Base-by-base conservation (phyloP, 768 basidiomycete species). In the Kwoniella dejecticola region DNA sequence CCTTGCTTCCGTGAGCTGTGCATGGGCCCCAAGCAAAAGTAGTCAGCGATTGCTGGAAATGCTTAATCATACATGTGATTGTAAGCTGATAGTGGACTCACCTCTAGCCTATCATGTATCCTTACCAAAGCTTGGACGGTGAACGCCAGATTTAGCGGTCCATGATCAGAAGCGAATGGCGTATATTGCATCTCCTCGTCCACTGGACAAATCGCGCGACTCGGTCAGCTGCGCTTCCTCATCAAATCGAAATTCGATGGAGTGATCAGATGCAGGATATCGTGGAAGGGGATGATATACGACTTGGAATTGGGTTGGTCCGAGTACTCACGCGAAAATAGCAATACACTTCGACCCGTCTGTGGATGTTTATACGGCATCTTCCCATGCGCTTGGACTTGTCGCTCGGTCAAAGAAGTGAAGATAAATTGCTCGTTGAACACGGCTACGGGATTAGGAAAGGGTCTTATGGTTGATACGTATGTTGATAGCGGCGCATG, bases 101-200 rank as follows among this genome's bases (percentile, higher is more conserved):
- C 69, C 19, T 48, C 48, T 19, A 70, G 38, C 44, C 57, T 58
- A 8, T 72, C 64, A 38, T 75, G 67, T 29, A 75, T 60, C 19
- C 33, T 49, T 12, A 69, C 29, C 63, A 69, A 72, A 17, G 69
- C 74, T 19, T 59, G 41, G 53, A 63, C 67, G 12, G 74, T 75
- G 48, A 64, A 61, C 1, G 71, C 64, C 38, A 78, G 62, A 49
- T 78, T 78, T 45, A 75, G 48, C 7, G 77, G 77, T 41, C 77
- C 77, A 52, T 64, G 61, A 60, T 78, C 77, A 15, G 26, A 31
- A 1, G 69, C 64, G 48, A 78, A 78, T 4, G 61, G 46, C 6
- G 57, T 62, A 56, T 79, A 79, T 2, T 29, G 52, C 62, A 77
- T 69, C 13, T 70, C 50, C 4, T 76, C 63, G 49, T 78, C 77